Percentiles rank a stretch among this genome's conserved stretches.
Evolutionary conservation across 1,139 yeast genomes (phyloP).

Genomic region (Blastobotrys indianensis): DNA sequence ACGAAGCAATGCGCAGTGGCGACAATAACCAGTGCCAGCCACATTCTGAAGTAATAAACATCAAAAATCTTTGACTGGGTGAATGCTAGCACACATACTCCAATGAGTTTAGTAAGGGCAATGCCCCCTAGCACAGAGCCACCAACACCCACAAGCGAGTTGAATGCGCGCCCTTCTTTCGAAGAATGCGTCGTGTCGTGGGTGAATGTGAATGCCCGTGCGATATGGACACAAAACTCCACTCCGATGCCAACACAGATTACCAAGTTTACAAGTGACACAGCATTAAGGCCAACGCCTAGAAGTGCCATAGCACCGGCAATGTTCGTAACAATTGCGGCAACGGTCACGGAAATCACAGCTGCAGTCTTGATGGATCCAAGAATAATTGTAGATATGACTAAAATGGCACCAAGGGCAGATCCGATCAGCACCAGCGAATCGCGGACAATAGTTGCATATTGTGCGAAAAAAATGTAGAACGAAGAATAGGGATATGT

Average conservation of each 20-base stretch:
- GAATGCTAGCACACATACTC: conserved; percentile 79
- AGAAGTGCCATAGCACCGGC: conserved; percentile 76
- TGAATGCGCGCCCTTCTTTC: conserved; percentile 42
- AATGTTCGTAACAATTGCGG: conserved; percentile 61
- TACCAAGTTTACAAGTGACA: conserved; percentile 77
- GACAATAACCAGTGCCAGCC: conserved; percentile 73
- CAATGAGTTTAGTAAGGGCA: conserved; percentile 81
- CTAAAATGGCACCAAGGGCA: conserved; percentile 54
- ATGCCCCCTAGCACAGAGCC: conserved; percentile 88
- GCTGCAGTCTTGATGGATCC: conserved; percentile 62
- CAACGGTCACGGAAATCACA: conserved; percentile 53
- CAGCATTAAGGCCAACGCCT: conserved; percentile 79
- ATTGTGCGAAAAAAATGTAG: conserved; percentile 89
- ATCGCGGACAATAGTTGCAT: conserved; percentile 53
- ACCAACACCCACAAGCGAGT: conserved; percentile 70
- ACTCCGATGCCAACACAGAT: conserved; percentile 91
- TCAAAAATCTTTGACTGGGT: conserved; percentile 84
- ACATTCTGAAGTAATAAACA: conserved; percentile 89
- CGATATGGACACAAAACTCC: conserved; percentile 85
- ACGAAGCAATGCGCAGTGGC: conserved; percentile 77
- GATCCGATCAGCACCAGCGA: conserved; percentile 50
- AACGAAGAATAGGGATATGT: conserved; percentile 89
- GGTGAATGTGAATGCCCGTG: conserved; percentile 62
- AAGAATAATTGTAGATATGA: conserved; percentile 50
- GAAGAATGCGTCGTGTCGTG: conserved; percentile 19